phyloP scores from a whole-genome alignment of 1,139 yeast genomes.

The Hanseniaspora sp. region DNA sequence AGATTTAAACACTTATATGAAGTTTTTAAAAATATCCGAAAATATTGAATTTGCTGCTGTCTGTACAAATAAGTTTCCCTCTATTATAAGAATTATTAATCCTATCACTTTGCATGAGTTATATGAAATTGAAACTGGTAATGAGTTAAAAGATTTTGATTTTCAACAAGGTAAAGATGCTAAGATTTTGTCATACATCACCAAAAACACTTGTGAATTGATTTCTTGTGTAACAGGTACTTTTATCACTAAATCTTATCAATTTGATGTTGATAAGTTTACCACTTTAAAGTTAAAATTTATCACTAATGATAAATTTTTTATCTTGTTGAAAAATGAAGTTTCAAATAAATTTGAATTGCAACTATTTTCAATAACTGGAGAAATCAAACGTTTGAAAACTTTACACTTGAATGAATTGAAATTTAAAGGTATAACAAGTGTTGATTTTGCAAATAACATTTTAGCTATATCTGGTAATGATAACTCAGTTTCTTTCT shows the following conservation, averaged over 20 bases:
- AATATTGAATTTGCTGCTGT: conserved; percentile 50
- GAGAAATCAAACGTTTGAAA: conserved; percentile 33
- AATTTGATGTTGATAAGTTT: conserved; percentile 30
- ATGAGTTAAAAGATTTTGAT: conserved; percentile 40
- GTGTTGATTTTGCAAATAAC: conserved; percentile 42
- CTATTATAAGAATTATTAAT: conserved; percentile 47
- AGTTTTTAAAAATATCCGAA: conserved; percentile 42
- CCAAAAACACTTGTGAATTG: conserved; percentile 44
- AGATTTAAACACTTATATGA: conserved; percentile 47
- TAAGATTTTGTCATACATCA: conserved; percentile 46
- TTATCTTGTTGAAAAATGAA: conserved; percentile 29
- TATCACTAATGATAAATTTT: conserved; percentile 41
- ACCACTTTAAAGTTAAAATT: conserved; percentile 51
- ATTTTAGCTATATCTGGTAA: conserved; percentile 66
- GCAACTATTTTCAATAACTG: conserved; percentile 20
- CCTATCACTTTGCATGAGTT: conserved; percentile 44
- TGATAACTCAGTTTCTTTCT: conserved; percentile 53
- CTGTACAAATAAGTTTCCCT: conserved; percentile 51
- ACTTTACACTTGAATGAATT: conserved; percentile 37
- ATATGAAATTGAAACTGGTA: conserved; percentile 45
- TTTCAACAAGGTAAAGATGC: conserved; percentile 38
- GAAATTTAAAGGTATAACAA: conserved; percentile 55
- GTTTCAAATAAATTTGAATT: conserved; percentile 10
- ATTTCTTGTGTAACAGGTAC: conserved; percentile 35
- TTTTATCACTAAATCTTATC: conserved; percentile 29